These are phyloP conservation scores for Aeschynomene evenia DNA, from an alignment of 306 rosid species.

Conservation along the genomic window DNA sequence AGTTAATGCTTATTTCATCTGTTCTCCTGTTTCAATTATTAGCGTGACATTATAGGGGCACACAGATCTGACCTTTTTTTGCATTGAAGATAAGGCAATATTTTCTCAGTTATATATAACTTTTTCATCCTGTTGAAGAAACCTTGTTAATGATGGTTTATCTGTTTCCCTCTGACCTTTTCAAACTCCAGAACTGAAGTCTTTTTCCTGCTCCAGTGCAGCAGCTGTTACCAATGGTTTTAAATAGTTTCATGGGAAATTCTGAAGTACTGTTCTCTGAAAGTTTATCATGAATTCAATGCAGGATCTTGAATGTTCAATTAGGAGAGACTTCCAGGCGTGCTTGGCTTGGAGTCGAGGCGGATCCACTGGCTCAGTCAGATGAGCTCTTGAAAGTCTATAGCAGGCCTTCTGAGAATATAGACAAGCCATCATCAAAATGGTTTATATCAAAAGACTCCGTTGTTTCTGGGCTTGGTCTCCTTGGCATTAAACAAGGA, in stretches of 20 bases:
- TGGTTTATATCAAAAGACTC: slow-evolving; percentile 96
- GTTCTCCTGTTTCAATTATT: not conserved
- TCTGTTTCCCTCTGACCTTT: not conserved
- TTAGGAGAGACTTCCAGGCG: slow-evolving; percentile 88
- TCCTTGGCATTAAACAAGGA: slow-evolving; percentile 81
- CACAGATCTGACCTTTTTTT: not conserved
- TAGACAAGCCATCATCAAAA: slow-evolving; percentile 58
- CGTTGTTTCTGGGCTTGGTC: slow-evolving; percentile 90
- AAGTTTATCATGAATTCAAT: slow-evolving; percentile 13
- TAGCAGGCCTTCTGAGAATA: slow-evolving; percentile 68
- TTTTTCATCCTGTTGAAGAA: slow-evolving; percentile 4
- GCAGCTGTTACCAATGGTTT: not conserved
- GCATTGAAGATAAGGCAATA: not conserved
- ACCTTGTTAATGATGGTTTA: not conserved
- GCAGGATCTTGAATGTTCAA: slow-evolving; percentile 81
- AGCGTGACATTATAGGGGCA: not conserved
- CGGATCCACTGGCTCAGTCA: slow-evolving; percentile 79
- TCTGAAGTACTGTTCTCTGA: slow-evolving; percentile 1
- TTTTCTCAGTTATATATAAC: not conserved
- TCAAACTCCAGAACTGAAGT: not conserved
- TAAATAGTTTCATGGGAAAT: not conserved
- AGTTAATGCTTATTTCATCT: not conserved
- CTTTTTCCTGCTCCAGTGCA: not conserved
- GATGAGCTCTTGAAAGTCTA: slow-evolving; percentile 75
- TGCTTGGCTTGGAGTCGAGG: slow-evolving; percentile 98